Conservation (phyloP, 225 moss, liverwort and hornwort species). For the Physcomitrellopsis africana region DNA sequence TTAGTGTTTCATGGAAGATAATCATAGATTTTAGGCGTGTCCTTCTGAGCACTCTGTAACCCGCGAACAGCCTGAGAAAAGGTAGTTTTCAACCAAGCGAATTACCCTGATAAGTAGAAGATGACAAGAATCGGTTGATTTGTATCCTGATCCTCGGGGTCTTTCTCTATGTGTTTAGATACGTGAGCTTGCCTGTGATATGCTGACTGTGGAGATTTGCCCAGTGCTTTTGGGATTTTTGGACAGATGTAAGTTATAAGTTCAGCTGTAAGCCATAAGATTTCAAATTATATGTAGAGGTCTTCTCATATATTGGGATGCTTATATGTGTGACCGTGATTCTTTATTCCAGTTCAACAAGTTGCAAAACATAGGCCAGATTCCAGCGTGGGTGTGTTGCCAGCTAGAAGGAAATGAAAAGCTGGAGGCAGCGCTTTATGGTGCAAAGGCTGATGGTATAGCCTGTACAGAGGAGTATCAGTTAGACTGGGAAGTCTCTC, state of each 20-base stretch:
- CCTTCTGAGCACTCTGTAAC: conserved; percentile 24
- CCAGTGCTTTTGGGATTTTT: conserved; percentile 40
- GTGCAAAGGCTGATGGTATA: conserved; percentile 44
- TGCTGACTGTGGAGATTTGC: conserved; percentile 52
- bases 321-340: conserved; percentile 26
- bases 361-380: conserved; percentile 63
- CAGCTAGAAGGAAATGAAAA: conserved; percentile 83
- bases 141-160: conserved; percentile 37
- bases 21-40: conserved; percentile 7
- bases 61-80: conserved; percentile 4
- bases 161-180: conserved; percentile 47
- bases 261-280: conserved; percentile 26
- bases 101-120: background rate
- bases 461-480: conserved; percentile 67
- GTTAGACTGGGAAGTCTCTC: conserved; percentile 80
- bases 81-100: background rate
- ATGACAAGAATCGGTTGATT: conserved; percentile 20
- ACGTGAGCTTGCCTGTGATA: conserved; percentile 51
- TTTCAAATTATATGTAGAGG: background rate
- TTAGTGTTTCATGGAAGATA: conserved; percentile 3
- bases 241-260: conserved; percentile 40
- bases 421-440: conserved; percentile 47
- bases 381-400: conserved; percentile 85
- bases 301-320: conserved; percentile 18
- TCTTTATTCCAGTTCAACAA: conserved; percentile 76